Conservation (phyloP, 306 rosid species). For the Malus fusca region DNA sequence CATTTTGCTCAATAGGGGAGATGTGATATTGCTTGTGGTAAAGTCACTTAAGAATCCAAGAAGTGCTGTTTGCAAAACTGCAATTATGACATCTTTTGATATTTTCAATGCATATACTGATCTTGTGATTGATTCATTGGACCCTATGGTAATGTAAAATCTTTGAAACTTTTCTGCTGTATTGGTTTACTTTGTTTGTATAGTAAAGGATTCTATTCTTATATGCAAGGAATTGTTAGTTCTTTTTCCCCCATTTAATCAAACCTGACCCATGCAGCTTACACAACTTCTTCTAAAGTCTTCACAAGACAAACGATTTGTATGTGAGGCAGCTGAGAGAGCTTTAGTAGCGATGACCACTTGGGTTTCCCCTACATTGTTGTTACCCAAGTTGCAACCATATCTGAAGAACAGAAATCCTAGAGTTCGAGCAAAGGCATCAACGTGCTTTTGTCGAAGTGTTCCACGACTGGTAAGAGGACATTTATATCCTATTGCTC, state of each 20-base stretch:
- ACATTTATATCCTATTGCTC: conserved; percentile 12
- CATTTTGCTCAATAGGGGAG: conserved; percentile 52
- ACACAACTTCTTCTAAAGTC: conserved; percentile 95
- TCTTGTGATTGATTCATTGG: conserved; percentile 68
- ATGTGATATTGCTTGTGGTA: conserved; percentile 59
- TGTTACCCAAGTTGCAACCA: conserved; percentile 86
- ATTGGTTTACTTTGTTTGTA: conserved; percentile 14
- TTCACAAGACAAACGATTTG: conserved; percentile 96
- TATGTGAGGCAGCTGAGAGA: conserved; percentile 92
- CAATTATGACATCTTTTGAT: conserved; percentile 94
- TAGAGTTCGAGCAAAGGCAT: conserved; percentile 91
- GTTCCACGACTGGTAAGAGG: conserved; percentile 74
- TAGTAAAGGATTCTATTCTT: not conserved
- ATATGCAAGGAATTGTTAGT: conserved; percentile 9
- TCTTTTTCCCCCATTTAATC: conserved; percentile 15
- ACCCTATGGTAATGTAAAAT: conserved; percentile 64
- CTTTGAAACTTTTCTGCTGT: conserved; percentile 1
- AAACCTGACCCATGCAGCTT: conserved; percentile 48
- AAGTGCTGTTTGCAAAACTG: conserved; percentile 96
- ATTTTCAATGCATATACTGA: conserved; percentile 75
- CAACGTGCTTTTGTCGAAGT: conserved; percentile 79
- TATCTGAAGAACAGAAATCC: conserved; percentile 80
- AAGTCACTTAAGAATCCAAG: conserved; percentile 88
- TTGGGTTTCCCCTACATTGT: conserved; percentile 61
- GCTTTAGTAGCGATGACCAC: conserved; percentile 83